Evolutionary conservation across 176 grass and related monocot genomes (phyloP).

Genomic region (Poa annua): DNA sequence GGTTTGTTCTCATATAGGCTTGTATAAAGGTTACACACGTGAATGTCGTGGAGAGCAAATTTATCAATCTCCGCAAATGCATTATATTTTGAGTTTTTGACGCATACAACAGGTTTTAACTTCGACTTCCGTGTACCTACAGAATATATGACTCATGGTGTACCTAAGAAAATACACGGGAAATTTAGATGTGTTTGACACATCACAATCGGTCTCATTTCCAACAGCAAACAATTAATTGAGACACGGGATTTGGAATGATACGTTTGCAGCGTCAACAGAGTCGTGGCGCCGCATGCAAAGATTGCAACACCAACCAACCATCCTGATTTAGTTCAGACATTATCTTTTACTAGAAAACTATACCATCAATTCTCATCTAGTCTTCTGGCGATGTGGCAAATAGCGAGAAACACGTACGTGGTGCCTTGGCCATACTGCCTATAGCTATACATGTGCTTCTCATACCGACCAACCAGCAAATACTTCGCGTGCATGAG

Average conservation of each 20-base stretch:
- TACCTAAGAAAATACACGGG: neutral
- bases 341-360: neutral
- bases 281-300: slow-evolving; percentile 34
- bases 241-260: neutral
- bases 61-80: neutral
- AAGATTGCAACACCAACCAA: slow-evolving; percentile 13
- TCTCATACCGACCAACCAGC: neutral
- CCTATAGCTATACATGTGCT: neutral
- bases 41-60: neutral
- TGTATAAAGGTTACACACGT: neutral
- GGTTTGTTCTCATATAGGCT: neutral
- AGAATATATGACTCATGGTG: neutral
- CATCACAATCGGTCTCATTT: neutral
- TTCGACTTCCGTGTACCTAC: neutral
- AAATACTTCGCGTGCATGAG: neutral
- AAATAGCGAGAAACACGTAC: neutral
- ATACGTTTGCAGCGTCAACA: slow-evolving; percentile 10
- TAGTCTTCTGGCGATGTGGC: neutral
- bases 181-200: neutral
- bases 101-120: neutral
- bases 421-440: neutral
- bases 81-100: neutral
- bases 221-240: neutral
- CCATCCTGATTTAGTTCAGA: neutral
- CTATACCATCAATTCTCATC: neutral